Base-by-base conservation (phyloP, 73 alveolate species). In the Paramecium sonneborni region DNA sequence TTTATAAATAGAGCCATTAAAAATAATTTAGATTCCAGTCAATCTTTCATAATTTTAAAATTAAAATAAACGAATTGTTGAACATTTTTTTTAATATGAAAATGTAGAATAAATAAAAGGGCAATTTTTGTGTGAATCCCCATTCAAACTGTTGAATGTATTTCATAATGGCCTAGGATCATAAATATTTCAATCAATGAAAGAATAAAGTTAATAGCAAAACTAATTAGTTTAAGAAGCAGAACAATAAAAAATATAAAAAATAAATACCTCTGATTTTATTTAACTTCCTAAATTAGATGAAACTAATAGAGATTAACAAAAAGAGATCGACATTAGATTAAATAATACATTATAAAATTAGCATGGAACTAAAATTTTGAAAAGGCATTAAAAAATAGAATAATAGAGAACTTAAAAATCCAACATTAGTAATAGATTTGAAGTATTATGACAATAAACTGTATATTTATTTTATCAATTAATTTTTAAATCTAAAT, bases 211-310 rank as follows among this genome's bases (percentile, higher is more conserved):
- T 79, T 20, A 20, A 2, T 39, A 79, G 72, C 28, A 23, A 21
- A 41, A 79, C 10, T 43, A 79, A 34, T 34, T 5, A 43, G 20
- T 26, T 3, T 14, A 72, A 72, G 55, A 38, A 41, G 6, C 32
- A 43, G 10, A 38, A 2, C 24, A 79, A 46, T 79, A 79, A 79
- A 43, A 23, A 79, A 39, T 79, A 41, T 15, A 43, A 14, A 79
- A 46, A 10, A 39, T 79, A 2, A 41, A 21, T 14, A 79, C 90
- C 0, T 12, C 26, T 1, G 90, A 79, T 79, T 79, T 43, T 44
- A 79, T 79, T 20, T 21, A 46, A 12, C 55, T 79, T 10, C 90
- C 90, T 8, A 79, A 44, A 79, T 37, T 72, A 34, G 86, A 72
- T 15, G 86, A 72, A 72, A 11, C 28, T 11, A n/a, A 10, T 30